Conservation (phyloP, 192 early-diverging fungal species). For the Backusella psychrophila region DNA sequence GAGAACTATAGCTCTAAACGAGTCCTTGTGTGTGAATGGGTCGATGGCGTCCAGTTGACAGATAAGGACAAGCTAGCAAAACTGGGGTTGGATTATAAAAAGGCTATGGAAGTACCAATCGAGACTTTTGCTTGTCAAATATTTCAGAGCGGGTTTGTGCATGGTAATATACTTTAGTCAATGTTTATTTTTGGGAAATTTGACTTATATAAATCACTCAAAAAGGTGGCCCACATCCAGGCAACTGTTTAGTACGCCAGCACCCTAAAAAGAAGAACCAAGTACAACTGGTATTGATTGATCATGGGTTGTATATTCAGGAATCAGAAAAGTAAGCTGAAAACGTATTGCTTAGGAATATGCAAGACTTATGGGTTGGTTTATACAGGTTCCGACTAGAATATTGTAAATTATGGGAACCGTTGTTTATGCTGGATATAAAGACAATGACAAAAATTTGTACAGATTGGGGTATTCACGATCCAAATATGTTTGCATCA, state of each 20-base stretch:
- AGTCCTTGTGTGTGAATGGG: slow-evolving; percentile 89
- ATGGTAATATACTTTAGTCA: slow-evolving; percentile 46
- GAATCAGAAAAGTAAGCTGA: slow-evolving; percentile 45
- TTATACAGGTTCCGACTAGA: slow-evolving; percentile 60
- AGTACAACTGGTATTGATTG: slow-evolving; percentile 63
- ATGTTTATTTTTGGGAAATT: neutral
- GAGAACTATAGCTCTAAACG: slow-evolving; percentile 65
- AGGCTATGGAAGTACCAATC: slow-evolving; percentile 72
- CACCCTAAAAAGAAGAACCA: slow-evolving; percentile 52
- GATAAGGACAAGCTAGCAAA: slow-evolving; percentile 50
- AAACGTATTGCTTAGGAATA: too few relatives aligned
- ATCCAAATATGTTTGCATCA: slow-evolving; percentile 67
- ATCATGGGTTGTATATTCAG: slow-evolving; percentile 91
- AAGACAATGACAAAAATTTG: slow-evolving; percentile 61
- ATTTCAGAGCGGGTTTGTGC: slow-evolving; percentile 83
- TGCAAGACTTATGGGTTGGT: too few relatives aligned
- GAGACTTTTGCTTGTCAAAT: slow-evolving; percentile 86
- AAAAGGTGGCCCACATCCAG: slow-evolving; percentile 73
- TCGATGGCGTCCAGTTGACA: slow-evolving; percentile 75
- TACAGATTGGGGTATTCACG: slow-evolving; percentile 66
- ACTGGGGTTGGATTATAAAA: slow-evolving; percentile 33
- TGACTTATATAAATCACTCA: neutral
- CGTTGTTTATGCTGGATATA: slow-evolving; percentile 75
- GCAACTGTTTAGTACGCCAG: slow-evolving; percentile 76
- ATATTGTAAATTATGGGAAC: slow-evolving; percentile 86